Evolutionary conservation across 176 grass and related monocot genomes (phyloP).

Genomic region (Lolium perenne): DNA sequence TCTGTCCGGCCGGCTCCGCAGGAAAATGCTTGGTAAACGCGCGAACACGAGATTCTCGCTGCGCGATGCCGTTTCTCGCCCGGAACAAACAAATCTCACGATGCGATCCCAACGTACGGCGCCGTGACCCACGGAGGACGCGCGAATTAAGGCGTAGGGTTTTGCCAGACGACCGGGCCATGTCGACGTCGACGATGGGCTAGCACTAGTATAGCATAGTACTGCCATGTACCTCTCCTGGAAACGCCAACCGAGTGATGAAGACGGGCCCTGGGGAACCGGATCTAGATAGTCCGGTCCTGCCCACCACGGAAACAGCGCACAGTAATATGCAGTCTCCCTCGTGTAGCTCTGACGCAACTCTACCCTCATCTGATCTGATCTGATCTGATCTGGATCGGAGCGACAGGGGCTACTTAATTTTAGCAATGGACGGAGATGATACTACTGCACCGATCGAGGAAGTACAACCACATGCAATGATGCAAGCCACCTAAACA

Average conservation of each 20-base stretch:
- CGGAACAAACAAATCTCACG: too few species aligned
- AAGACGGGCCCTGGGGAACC: not conserved
- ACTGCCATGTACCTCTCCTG: not conserved
- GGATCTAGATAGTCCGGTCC: not conserved
- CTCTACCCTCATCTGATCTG: not conserved
- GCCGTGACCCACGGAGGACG: not conserved
- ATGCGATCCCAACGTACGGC: not conserved
- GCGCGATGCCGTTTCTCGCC: not conserved
- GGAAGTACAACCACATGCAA: not conserved
- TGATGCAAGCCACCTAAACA: not conserved
- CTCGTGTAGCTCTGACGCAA: slow-evolving; percentile 21
- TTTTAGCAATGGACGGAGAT: not conserved
- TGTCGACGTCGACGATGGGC: not conserved
- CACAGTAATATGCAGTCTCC: slow-evolving; percentile 1
- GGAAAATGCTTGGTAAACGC: not conserved
- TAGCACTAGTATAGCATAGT: not conserved
- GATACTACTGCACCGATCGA: not conserved
- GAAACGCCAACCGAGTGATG: not conserved
- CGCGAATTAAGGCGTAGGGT: not conserved
- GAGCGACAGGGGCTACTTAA: not conserved
- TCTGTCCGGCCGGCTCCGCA: too few species aligned
- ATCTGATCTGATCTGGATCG: not conserved
- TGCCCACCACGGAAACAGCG: not conserved
- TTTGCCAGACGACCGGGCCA: too few species aligned
- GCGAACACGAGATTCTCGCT: not conserved